Conservation (phyloP, 140 eudicot species). For the Bidens hawaiensis region DNA sequence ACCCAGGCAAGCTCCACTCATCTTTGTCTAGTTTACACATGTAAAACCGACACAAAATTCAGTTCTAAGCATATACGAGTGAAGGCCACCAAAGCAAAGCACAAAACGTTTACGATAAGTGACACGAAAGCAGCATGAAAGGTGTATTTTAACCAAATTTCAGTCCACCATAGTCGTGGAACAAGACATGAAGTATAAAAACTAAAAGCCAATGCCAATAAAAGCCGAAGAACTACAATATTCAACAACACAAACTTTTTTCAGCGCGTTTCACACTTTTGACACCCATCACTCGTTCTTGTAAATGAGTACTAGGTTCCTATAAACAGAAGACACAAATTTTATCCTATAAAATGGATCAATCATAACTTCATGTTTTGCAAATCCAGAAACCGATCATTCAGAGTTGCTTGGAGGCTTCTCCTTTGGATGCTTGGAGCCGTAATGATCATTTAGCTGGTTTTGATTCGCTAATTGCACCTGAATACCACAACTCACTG, state of each 20-base stretch:
- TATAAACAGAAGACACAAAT: conserved; percentile 6
- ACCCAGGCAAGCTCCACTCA: too few relatives aligned
- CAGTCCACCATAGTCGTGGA: not conserved
- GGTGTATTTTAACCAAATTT: not conserved
- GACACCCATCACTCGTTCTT: conserved; percentile 12
- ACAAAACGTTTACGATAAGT: not conserved
- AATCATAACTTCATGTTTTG: not conserved
- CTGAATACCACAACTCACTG: conserved; percentile 35
- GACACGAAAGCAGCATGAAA: not conserved
- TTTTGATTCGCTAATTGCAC: conserved; percentile 81
- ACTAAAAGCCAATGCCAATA: not conserved
- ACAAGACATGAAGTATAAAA: not conserved
- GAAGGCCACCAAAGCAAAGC: not conserved
- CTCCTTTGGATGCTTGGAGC: conserved; percentile 92
- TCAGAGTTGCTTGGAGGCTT: conserved; percentile 86
- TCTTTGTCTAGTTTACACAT: too few relatives aligned
- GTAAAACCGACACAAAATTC: not conserved
- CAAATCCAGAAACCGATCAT: conserved; percentile 22
- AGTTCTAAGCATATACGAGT: not conserved
- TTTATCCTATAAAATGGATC: not conserved
- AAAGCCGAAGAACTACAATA: not conserved
- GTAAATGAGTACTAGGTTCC: conserved; percentile 5
- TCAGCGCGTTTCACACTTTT: not conserved
- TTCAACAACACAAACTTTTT: conserved; percentile 2
- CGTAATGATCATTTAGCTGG: conserved; percentile 80